Evolutionary conservation across 2,329 filamentous ascomycete species (phyloP), one percentile per base, ranked within the genome.

Genomic region (Cadophora gregata): DNA sequence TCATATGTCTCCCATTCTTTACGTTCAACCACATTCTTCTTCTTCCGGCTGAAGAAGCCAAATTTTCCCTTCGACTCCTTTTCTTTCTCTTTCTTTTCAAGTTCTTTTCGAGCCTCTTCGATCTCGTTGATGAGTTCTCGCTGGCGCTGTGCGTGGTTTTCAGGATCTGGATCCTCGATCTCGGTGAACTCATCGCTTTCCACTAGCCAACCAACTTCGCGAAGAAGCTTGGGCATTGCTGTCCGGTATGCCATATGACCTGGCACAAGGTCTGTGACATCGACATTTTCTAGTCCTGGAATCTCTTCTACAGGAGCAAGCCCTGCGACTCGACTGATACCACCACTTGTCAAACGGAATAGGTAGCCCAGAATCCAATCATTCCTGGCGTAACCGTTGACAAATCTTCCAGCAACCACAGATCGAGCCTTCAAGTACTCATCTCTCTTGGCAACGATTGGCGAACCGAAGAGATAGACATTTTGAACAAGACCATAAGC

Each of bases 361-460:
- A 99, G 87, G 77, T 99, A 99, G 68, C 90, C 93, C 59, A 99
- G 80, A 75, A 99, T 98, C 96, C 96, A 99, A 80, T 99, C 96
- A 77, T 96, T 97, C 58, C 86, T 91, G 72, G 96, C 92, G 80
- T 94, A 99, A 19, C 93, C 96, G 75, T 97, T 99, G 70, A 99
- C 88, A 72, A 98, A 97, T 50, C 94, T 88, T n/a, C 96, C 96
- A 8, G 92, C 86, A 3, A 98, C 92, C 3, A 97, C 90, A n/a
- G 90, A 90, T 64, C 91, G 88, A 10, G 90, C 92, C 73, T 87
- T 90, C 27, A 94, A 79, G 73, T 92, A 98, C 70, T 99, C 96
- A 65, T 98, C 95, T 75, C 88, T 91, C 78, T 95, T 97, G 59
- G 93, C 92, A 10, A 99, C 94, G 10, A 97, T 84, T 2, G 96